phyloP scores from a whole-genome alignment of 106 monocot species.

The Chionographis japonica region DNA sequence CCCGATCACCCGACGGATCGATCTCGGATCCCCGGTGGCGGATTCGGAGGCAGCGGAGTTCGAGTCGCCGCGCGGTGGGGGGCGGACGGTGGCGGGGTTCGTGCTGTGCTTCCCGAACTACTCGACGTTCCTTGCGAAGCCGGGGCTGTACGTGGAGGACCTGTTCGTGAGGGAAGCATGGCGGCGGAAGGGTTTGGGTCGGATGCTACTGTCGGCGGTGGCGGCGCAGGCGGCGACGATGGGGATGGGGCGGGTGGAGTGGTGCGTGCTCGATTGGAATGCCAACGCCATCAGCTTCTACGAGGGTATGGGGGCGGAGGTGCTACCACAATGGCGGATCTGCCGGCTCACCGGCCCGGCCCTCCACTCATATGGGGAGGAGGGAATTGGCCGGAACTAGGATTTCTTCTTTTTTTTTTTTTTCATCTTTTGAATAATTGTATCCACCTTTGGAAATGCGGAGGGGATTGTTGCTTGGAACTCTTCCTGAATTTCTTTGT shows the following conservation, averaged over 20 bases:
- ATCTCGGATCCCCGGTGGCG: conserved; percentile 23
- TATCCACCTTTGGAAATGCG: too few species aligned
- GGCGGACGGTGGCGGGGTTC: conserved; percentile 56
- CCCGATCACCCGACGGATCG: conserved; percentile 29
- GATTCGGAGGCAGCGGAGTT: conserved; percentile 50
- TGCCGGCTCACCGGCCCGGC: conserved; percentile 61
- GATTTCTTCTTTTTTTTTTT: too few species aligned
- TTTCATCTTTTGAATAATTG: too few species aligned
- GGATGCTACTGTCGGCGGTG: conserved; percentile 79
- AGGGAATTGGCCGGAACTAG: too few species aligned
- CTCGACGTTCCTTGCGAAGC: conserved; percentile 69
- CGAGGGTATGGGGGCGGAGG: conserved; percentile 80
- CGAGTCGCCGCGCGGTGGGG: conserved; percentile 30
- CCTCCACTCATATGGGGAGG: conserved; percentile 26
- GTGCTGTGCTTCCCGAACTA: conserved; percentile 88
- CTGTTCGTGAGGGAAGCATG: conserved; percentile 79
- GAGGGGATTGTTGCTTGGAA: too few species aligned
- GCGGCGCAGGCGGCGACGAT: conserved; percentile 64
- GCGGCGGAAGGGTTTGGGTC: conserved; percentile 69
- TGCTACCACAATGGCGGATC: conserved; percentile 71
- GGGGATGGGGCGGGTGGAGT: conserved; percentile 82
- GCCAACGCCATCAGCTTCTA: conserved; percentile 73
- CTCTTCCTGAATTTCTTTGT: too few species aligned
- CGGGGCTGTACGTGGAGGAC: conserved; percentile 80
- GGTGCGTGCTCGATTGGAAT: conserved; percentile 92